Evolutionary conservation across 192 early-diverging fungal genomes (phyloP).

Genomic region (Backusella psychrophila): DNA sequence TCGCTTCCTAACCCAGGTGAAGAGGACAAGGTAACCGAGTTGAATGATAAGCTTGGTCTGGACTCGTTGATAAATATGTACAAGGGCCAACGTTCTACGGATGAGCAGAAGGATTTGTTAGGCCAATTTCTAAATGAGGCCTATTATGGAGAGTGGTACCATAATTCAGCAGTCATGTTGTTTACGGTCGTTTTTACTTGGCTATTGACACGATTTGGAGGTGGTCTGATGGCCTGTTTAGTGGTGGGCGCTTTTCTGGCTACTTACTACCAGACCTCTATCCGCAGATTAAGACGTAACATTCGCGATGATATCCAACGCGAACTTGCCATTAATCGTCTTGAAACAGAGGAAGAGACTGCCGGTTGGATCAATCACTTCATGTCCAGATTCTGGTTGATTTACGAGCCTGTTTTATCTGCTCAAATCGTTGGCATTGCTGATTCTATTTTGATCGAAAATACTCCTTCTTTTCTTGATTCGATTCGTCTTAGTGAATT

Average conservation of each 20-base stretch:
- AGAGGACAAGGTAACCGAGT: neutral
- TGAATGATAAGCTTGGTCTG: constrained; percentile 3
- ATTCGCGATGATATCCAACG: constrained; percentile 69
- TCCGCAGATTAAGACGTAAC: constrained; percentile 64
- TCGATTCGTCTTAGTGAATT: constrained; percentile 72
- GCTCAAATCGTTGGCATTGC: constrained; percentile 67
- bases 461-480: constrained; percentile 79
- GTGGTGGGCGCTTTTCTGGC: constrained; percentile 44
- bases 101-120: constrained; percentile 21
- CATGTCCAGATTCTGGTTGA: constrained; percentile 83
- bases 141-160: constrained; percentile 43
- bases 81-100: neutral
- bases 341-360: constrained; percentile 55
- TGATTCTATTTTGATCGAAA: constrained; percentile 71
- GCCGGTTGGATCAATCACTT: constrained; percentile 91
- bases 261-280: constrained; percentile 74
- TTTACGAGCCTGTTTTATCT: constrained; percentile 85
- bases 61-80: constrained; percentile 15
- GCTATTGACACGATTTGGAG: constrained; percentile 31
- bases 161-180: constrained; percentile 32
- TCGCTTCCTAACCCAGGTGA: constrained; percentile 31
- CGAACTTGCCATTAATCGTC: constrained; percentile 51
- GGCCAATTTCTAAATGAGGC: constrained; percentile 33
- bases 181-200: constrained; percentile 36
- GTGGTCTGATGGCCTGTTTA: constrained; percentile 34